A percentile compares a stretch with the other conserved stretches of the same genome.
Evolutionary conservation across 164 flowering plant genomes (phyloP).

Genomic region (Santalum album): DNA sequence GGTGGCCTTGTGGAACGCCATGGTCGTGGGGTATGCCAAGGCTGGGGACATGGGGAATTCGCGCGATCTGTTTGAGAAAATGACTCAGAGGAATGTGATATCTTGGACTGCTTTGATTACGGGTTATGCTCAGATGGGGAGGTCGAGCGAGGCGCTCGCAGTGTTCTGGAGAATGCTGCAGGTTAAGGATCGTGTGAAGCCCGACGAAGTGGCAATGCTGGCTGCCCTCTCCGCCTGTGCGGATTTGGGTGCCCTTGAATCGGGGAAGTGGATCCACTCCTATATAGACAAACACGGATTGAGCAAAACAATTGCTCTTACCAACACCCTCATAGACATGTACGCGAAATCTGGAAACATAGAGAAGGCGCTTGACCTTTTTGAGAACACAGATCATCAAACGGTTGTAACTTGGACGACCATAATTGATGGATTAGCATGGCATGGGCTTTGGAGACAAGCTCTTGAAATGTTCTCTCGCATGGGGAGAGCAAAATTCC

Average conservation of each 20-base stretch:
- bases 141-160: slow-evolving; percentile 35
- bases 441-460: slow-evolving; percentile 49
- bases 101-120: slow-evolving; percentile 55
- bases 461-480: slow-evolving; percentile 43
- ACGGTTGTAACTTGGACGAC: slow-evolving; percentile 62
- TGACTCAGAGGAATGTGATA: slow-evolving; percentile 47
- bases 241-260: slow-evolving; percentile 40
- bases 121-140: slow-evolving; percentile 38
- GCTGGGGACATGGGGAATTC: slow-evolving; percentile 39
- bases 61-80: slow-evolving; percentile 33
- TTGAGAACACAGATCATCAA: slow-evolving; percentile 36
- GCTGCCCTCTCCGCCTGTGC: slow-evolving; percentile 65
- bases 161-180: slow-evolving; percentile 47
- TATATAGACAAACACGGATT: slow-evolving; percentile 28
- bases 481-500: slow-evolving; percentile 41
- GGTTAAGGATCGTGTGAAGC: slow-evolving; percentile 32
- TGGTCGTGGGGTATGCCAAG: slow-evolving; percentile 48
- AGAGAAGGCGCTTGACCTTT: slow-evolving; percentile 35
- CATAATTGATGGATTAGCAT: slow-evolving; percentile 50
- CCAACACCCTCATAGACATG: slow-evolving; percentile 57
- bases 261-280: slow-evolving; percentile 49
- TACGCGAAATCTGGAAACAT: slow-evolving; percentile 57
- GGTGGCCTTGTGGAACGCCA: slow-evolving; percentile 46
- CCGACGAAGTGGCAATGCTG: slow-evolving; percentile 57
- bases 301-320: slow-evolving; percentile 21